Evolutionary conservation across 2,329 filamentous ascomycete species (phyloP), one percentile per base, ranked within the genome.

Genomic region (Penicillium sclerotigenum): DNA sequence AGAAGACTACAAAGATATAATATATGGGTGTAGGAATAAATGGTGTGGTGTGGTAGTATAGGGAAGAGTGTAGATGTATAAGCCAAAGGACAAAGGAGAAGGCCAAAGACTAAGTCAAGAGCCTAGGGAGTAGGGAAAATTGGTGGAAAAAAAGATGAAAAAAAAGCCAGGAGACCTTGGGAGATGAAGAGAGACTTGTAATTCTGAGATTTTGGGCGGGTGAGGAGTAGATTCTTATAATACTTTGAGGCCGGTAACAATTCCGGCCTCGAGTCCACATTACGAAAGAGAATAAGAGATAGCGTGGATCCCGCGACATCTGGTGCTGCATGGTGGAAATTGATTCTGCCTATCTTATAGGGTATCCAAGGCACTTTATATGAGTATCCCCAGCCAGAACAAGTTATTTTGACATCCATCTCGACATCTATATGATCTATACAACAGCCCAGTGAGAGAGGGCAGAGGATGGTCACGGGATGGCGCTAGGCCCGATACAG

Each of bases 231-330:
- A 68, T 68, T 72, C 68, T 76, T 77, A 76, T 76, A 76, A 75
- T 67, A 60, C 61, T 66, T 60, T 64, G 73, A 75, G 74, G 74
- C 74, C 74, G 75, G 75, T 72, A 75, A 74, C 67, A 72, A 75
- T 77, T 73, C 74, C 74, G 74, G 74, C 74, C 74, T 76, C 72
- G 63, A 61, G 62, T 60, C 59, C 65, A 62, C 65, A 75, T 73
- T 73, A 74, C 72, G 66, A 68, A 72, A 73, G 54, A 67, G 65
- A 68, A 61, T 64, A 57, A 40, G 55, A 62, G 57, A 63, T 54
- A 43, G 59, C 62, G 65, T 67, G 67, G 64, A 66, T 55, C 62
- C 47, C 54, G 54, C 63, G 59, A 65, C 59, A 56, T 60, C 58
- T 41, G 54, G 41, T 40, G 29, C 50, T 43, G 41, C 46, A 56